Evolutionary conservation across 768 basidiomycete species (phyloP).

Genomic region (Kwoniella europaea): DNA sequence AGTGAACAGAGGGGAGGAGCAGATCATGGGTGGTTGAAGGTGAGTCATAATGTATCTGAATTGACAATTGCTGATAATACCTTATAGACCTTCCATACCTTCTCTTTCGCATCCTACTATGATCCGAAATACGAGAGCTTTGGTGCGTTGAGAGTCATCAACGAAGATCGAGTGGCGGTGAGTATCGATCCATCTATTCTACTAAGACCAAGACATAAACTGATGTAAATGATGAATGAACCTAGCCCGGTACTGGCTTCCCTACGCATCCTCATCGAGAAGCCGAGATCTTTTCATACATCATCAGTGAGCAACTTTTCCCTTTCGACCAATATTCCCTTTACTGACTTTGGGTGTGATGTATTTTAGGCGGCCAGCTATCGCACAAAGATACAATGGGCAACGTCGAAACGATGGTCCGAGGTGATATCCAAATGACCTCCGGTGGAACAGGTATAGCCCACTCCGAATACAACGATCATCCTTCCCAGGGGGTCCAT

Average conservation of each 20-base stretch:
- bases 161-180: constrained; percentile 64
- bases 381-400: constrained; percentile 83
- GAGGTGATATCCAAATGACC: constrained; percentile 89
- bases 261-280: constrained; percentile 73
- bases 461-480: constrained; percentile 70
- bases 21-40: constrained; percentile 85
- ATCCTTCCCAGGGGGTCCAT: constrained; percentile 58
- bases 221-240: not conserved
- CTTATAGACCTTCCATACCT: constrained; percentile 45
- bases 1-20: constrained; percentile 73
- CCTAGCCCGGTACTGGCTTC: constrained; percentile 70
- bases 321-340: too few species aligned
- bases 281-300: constrained; percentile 90
- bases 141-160: constrained; percentile 83
- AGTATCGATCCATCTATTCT: constrained; percentile 21
- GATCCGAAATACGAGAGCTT: constrained; percentile 67
- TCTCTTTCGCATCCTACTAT: constrained; percentile 65
- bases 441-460: constrained; percentile 89
- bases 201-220: not conserved
- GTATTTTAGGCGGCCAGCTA: constrained; percentile 44
- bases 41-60: constrained; percentile 62
- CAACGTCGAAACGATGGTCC: constrained; percentile 83
- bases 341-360: too few species aligned
- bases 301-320: constrained; percentile 72
- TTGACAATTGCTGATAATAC: constrained; percentile 4